phyloP scores from a whole-genome alignment of 345 rosid genomes.

The Salix koriyanagi region DNA sequence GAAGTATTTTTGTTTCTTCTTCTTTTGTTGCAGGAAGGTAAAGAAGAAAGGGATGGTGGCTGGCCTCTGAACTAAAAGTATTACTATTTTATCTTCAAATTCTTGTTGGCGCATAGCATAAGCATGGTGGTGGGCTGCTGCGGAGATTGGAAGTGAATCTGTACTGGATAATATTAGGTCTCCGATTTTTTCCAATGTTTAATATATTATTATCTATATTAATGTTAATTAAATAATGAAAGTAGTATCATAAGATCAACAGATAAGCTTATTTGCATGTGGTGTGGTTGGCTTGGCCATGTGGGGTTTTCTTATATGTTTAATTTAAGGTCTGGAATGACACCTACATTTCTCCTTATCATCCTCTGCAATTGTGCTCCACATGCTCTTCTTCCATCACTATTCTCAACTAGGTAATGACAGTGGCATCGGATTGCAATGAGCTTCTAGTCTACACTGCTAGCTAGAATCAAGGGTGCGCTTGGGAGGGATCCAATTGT shows the following conservation, averaged over 20 bases:
- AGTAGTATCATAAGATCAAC: constrained; percentile 14
- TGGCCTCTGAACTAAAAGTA: neutral
- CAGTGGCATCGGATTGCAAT: no score
- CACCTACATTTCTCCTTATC: neutral
- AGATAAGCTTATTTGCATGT: constrained; percentile 23
- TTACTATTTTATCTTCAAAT: constrained; percentile 1
- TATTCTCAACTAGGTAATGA: neutral
- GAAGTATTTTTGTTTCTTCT: neutral
- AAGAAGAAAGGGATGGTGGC: neutral
- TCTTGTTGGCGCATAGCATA: constrained; percentile 9
- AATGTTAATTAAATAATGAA: constrained; percentile 9
- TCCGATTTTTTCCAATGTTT: constrained; percentile 4
- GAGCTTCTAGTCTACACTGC: neutral
- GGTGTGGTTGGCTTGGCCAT: constrained; percentile 30
- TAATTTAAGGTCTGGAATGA: neutral
- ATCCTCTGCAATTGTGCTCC: neutral
- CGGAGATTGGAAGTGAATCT: neutral
- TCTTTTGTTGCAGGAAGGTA: neutral
- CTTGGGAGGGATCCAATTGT: neutral
- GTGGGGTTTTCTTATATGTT: constrained; percentile 17
- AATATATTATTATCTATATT: neutral
- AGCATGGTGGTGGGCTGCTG: neutral
- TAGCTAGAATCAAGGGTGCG: neutral
- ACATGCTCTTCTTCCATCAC: constrained; percentile 3
- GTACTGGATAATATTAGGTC: constrained; percentile 13